Evolutionary conservation across 2,329 filamentous ascomycete species (phyloP).

Genomic region (Stagonosporopsis cucurbitacearum): DNA sequence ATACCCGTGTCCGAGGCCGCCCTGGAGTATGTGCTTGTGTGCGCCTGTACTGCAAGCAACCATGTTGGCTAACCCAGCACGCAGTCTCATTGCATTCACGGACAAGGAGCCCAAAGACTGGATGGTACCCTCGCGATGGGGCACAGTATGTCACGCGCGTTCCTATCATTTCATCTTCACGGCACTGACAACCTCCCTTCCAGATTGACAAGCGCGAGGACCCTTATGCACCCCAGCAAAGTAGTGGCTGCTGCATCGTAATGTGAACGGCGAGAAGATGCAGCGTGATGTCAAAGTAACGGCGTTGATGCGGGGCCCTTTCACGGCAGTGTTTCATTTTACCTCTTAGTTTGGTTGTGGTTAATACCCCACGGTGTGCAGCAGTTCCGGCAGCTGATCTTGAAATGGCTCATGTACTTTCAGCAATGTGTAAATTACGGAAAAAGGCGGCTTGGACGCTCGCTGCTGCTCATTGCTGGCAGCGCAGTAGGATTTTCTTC

Average conservation of each 20-base stretch:
- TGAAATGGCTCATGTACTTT: constrained; percentile 45
- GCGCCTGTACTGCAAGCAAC: background rate
- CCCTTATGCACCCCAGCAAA: constrained; percentile 96
- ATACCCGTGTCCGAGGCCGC: constrained; percentile 96
- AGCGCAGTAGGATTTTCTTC: constrained; percentile 35
- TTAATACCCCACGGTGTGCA: constrained; percentile 48
- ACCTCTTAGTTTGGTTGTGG: constrained; percentile 34
- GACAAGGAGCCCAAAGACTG: constrained; percentile 94
- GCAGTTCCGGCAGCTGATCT: constrained; percentile 40
- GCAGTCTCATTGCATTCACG: constrained; percentile 95
- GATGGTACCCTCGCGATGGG: constrained; percentile 98
- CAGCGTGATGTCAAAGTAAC: constrained; percentile 45
- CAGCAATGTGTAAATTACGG: constrained; percentile 51
- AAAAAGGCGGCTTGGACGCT: constrained; percentile 33
- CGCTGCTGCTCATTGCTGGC: constrained; percentile 36
- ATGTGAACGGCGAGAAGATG: constrained; percentile 67
- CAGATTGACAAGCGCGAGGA: constrained; percentile 93
- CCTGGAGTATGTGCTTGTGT: constrained; percentile 52
- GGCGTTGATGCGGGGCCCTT: constrained; percentile 48
- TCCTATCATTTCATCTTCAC: background rate
- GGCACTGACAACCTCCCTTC: constrained; percentile 29
- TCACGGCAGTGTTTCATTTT: constrained; percentile 48
- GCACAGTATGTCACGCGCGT: constrained; percentile 63
- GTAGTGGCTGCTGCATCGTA: constrained; percentile 88
- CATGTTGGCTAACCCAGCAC: constrained; percentile 29